Base-by-base conservation (phyloP, 2,329 filamentous ascomycete species). In the Ramularia endophylla region DNA sequence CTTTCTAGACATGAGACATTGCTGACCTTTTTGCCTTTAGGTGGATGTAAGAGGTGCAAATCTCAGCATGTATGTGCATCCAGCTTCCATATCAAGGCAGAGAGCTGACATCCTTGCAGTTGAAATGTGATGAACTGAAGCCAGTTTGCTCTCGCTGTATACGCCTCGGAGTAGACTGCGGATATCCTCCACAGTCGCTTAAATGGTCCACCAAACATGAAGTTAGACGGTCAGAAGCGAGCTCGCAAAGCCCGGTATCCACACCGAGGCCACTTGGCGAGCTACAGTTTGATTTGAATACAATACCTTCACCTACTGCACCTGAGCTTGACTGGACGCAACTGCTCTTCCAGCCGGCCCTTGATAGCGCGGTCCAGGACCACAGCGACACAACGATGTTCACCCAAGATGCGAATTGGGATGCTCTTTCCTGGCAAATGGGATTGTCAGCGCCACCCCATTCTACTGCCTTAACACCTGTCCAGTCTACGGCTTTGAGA, bases 41-140 rank as follows among this genome's bases (percentile, higher is more conserved):
- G 43, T 15, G 43, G 46, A 15, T 48, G 43, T 29, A 42, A 39
- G n/a, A 38, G 46, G 25, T 48, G 45, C 38, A 48, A 48, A 27
- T 32, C 41, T 13, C 45, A 48, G 30, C 45, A 48, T 20, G 39
- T 48, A 36, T 34, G 43, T 13, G 8, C 9, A 11, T 3, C 7
- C 13, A 15, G 2, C 9, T 16, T 17, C 6, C 13, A 17, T 18
- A 13, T 20, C 15, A 19, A 30, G 18, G 15, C 29, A 16, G 18
- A 20, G 16, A 8, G 4, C 30, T 45, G 29, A 45, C 35, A 5
- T 11, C 8, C 27, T 22, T 16, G 5, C 27, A 45, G 43, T 25
- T 45, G 19, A 48, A 48, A 41, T 48, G 45, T 25, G 45, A 48
- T 32, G 45, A 48, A 27, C 17, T 17, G 15, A 38, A 35, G 25